Conservation (phyloP, 805 yeast species). For the Gaillardinia entomophila region DNA sequence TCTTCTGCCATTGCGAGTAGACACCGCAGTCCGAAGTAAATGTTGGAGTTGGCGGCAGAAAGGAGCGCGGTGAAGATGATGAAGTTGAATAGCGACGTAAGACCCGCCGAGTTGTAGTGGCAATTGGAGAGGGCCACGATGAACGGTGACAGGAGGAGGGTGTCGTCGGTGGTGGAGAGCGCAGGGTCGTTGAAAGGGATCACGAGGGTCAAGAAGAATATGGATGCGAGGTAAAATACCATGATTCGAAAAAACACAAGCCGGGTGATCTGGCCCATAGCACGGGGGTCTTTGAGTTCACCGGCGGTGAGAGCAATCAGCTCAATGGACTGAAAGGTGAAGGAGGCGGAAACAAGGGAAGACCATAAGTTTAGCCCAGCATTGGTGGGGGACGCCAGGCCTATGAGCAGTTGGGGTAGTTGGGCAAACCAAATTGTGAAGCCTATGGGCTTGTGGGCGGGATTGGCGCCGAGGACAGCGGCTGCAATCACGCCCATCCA, state of each 20-base stretch:
- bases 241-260: constrained; percentile 11
- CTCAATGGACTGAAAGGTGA: constrained; percentile 14
- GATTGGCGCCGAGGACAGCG: background rate
- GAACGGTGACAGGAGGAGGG: constrained; percentile 17
- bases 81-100: constrained; percentile 12
- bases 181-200: constrained; percentile 6
- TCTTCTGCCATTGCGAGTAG: constrained; percentile 11
- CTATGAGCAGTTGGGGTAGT: background rate
- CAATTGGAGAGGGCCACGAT: constrained; percentile 13
- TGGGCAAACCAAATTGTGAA: background rate
- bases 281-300: constrained; percentile 7
- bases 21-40: constrained; percentile 20
- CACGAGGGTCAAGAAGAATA: constrained; percentile 10
- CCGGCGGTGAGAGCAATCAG: constrained; percentile 12
- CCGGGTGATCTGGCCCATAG: constrained; percentile 6
- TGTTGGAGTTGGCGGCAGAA: constrained; percentile 24
- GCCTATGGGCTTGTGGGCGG: background rate
- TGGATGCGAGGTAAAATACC: constrained; percentile 9
- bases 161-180: constrained; percentile 5
- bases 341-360: constrained; percentile 10
- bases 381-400: background rate
- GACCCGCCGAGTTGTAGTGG: constrained; percentile 7
- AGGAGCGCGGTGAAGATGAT: constrained; percentile 15
- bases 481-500: constrained; percentile 10
- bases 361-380: constrained; percentile 3